Base-by-base conservation (phyloP, 768 basidiomycete species). In the Clitopilus passeckerianus region DNA sequence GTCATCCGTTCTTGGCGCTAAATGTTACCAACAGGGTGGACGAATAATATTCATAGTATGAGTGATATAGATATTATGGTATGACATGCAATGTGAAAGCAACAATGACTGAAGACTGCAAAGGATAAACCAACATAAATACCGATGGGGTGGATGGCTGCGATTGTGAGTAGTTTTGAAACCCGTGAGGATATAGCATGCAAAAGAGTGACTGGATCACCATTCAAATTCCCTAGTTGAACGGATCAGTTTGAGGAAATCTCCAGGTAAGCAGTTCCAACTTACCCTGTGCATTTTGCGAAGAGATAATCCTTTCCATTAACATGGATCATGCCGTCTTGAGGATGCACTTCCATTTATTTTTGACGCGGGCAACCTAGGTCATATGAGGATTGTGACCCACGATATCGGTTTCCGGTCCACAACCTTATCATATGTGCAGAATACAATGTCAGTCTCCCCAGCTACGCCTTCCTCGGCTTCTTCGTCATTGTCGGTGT, bases 311-410 rank as follows among this genome's bases (percentile, higher is more conserved):
- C 97, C 67, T 91, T 93, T 30, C 96, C 96, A 64, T 97, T 97
- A 65, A 97, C 85, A 65, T 94, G 92, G 63, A 98, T 91, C 88
- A 98, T 93, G 2, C 97, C 97, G 64, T 98, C 97, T 97, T 97
- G 56, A 99, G 81, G 22, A 93, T 87, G 61, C 95, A 95, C 79
- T 98, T 99, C 97, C 97, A 99, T 77, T 98, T 99, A 77, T 97
- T 98, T 77, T 98, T 99, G 23, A 98, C 96, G n/a, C 97, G 84
- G 46, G 95, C 94, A 34, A 98, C 96, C 95, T 98, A 64, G 30
- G 52, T 33, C n/a, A 55, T 18, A 55, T 55, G 27, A 33, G 46
- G 24, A 59, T 59, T 18, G 43, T 44, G 5, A 22, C 37, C 12
- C 37, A 24, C 14, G 16, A 54, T 61, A 16, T 63, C 59, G 54